Evolutionary conservation across 805 yeast species (phyloP).

Genomic region (Metschnikowia lochheadii): DNA sequence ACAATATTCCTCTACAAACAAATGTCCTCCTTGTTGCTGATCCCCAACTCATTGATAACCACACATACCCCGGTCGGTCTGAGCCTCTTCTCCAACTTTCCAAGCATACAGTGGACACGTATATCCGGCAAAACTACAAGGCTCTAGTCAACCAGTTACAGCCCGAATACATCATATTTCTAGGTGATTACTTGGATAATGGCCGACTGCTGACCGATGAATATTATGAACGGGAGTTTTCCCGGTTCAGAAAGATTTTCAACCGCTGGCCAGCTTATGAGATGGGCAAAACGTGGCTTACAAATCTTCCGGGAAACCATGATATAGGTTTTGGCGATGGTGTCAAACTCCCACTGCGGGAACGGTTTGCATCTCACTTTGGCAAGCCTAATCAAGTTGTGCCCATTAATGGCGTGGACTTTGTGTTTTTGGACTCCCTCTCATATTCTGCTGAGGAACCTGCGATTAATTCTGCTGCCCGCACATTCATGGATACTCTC

Average conservation of each 20-base stretch:
- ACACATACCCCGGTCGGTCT: constrained; percentile 41
- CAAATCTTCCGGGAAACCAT: constrained; percentile 30
- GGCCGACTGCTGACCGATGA: constrained; percentile 32
- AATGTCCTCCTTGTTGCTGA: constrained; percentile 39
- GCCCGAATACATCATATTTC: constrained; percentile 37
- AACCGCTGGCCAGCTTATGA: constrained; percentile 17
- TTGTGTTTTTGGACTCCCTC: constrained; percentile 21
- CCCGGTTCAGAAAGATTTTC: constrained; percentile 34
- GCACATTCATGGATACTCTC: constrained; percentile 13
- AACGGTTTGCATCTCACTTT: constrained; percentile 28
- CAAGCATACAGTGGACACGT: constrained; percentile 39
- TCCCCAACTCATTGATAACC: constrained; percentile 42
- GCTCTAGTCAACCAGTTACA: constrained; percentile 26
- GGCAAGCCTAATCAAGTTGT: constrained; percentile 29
- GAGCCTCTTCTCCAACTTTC: constrained; percentile 28
- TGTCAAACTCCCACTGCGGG: constrained; percentile 20
- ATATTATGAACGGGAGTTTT: constrained; percentile 27
- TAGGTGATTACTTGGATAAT: constrained; percentile 43
- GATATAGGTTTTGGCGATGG: constrained; percentile 27
- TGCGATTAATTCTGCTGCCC: constrained; percentile 12
- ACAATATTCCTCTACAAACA: constrained; percentile 12
- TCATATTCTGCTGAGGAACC: constrained; percentile 16
- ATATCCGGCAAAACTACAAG: constrained; percentile 35
- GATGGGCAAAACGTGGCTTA: constrained; percentile 26
- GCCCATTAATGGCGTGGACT: constrained; percentile 30